Percentiles rank a stretch among this genome's conserved stretches.
Conservation (phyloP, 2,329 filamentous ascomycete species). For the Talaromyces islandicus region DNA sequence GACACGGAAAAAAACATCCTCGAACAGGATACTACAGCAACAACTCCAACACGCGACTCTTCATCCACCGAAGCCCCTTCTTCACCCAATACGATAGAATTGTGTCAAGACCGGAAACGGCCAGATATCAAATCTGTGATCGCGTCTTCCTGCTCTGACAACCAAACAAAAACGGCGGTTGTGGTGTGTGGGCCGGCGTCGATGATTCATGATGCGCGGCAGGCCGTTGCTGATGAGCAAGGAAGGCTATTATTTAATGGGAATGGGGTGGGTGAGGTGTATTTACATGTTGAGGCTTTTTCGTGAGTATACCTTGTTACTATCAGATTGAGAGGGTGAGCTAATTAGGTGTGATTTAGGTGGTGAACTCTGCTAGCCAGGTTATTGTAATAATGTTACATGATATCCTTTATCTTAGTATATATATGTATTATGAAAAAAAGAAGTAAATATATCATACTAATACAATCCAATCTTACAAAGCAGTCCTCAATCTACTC, state of each 20-base stretch:
- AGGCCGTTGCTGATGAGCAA: conserved; percentile 43
- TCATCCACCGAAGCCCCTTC: conserved; percentile 7
- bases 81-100: not conserved
- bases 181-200: conserved; percentile 41
- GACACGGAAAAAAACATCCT: not conserved
- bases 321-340: not conserved
- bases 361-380: not conserved
- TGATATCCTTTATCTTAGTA: no score
- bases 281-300: conserved; percentile 46
- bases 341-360: not conserved
- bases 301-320: conserved; percentile 28
- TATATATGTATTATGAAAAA: not conserved
- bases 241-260: conserved; percentile 28
- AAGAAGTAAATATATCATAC: not conserved
- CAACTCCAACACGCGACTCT: not conserved
- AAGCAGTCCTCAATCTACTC: conserved; percentile 35
- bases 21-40: not conserved
- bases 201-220: conserved; percentile 45
- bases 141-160: not conserved
- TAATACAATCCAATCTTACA: conserved; percentile 1
- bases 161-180: conserved; percentile 16
- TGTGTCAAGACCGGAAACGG: not conserved
- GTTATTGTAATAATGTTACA: no score
- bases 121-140: conserved; percentile 2
- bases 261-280: conserved; percentile 28